These are phyloP conservation scores for Straminergon stramineum DNA, from an alignment of 225 moss, liverwort and hornwort genomes.

Conservation along the genomic window DNA sequence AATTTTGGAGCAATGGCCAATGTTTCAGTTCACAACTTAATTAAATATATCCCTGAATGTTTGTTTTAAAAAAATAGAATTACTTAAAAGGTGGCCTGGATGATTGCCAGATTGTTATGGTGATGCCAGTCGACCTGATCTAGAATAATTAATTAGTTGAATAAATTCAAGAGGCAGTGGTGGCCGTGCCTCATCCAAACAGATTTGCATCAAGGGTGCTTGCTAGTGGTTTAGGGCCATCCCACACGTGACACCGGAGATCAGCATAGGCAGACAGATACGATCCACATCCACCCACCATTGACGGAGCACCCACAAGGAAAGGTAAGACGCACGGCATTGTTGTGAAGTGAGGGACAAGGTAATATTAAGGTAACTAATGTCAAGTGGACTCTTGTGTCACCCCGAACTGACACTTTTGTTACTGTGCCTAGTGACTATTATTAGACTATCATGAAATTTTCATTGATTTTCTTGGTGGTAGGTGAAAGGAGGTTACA, in stretches of 20 bases:
- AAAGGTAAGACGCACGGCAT: background rate
- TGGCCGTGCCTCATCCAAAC: background rate
- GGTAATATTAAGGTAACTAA: background rate
- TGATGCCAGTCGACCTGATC: background rate
- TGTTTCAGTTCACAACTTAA: background rate
- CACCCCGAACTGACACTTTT: background rate
- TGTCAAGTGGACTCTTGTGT: no score
- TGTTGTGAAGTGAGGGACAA: background rate
- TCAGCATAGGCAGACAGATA: background rate
- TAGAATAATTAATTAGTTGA: background rate
- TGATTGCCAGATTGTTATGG: background rate
- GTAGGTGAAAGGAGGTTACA: no score
- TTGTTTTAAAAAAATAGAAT: background rate
- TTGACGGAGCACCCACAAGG: background rate
- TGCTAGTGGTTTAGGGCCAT: background rate
- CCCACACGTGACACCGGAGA: background rate
- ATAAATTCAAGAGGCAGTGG: background rate
- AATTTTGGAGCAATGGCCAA: background rate
- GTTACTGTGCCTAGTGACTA: no score
- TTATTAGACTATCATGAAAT: background rate
- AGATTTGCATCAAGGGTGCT: background rate
- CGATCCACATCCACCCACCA: background rate
- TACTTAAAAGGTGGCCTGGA: background rate
- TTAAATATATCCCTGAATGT: no score
- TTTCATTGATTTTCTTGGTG: background rate